Evolutionary conservation across 805 yeast species (phyloP).

Genomic region (Maudiozyma turicensis): DNA sequence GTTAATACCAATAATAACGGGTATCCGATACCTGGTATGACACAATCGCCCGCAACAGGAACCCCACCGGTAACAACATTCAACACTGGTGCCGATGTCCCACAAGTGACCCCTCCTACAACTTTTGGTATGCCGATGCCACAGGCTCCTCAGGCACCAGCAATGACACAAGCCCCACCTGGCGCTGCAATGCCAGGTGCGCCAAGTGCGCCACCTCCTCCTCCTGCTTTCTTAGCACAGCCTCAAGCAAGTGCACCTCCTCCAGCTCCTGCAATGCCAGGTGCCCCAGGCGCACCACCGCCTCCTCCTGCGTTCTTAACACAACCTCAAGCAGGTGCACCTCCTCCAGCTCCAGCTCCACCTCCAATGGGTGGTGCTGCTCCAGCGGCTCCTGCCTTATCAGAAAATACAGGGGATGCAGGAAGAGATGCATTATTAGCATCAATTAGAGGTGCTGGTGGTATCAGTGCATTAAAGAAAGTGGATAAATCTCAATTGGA

Average conservation of each 20-base stretch:
- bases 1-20: not conserved
- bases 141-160: not conserved
- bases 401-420: conserved; percentile 35
- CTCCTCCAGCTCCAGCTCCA: conserved; percentile 13
- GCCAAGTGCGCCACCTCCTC: not conserved
- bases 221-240: conserved; percentile 8
- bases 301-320: conserved; percentile 10
- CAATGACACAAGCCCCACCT: not conserved
- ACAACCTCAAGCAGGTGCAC: not conserved
- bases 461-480: conserved; percentile 57
- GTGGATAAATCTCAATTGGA: conserved; percentile 80
- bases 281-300: conserved; percentile 10
- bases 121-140: not conserved
- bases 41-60: conserved; percentile 1
- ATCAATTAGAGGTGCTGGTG: conserved; percentile 75
- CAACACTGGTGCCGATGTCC: not conserved
- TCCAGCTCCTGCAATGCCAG: conserved; percentile 13
- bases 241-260: conserved; percentile 13
- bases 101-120: conserved; percentile 1
- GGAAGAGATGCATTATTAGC: conserved; percentile 78
- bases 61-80: conserved; percentile 8
- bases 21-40: not conserved
- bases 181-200: not conserved
- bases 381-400: conserved; percentile 4
- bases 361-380: conserved; percentile 7